These are phyloP conservation scores for Globisporangium spinosum DNA, from an alignment of 352 stramenopile genomes.

Conservation along the genomic window DNA sequence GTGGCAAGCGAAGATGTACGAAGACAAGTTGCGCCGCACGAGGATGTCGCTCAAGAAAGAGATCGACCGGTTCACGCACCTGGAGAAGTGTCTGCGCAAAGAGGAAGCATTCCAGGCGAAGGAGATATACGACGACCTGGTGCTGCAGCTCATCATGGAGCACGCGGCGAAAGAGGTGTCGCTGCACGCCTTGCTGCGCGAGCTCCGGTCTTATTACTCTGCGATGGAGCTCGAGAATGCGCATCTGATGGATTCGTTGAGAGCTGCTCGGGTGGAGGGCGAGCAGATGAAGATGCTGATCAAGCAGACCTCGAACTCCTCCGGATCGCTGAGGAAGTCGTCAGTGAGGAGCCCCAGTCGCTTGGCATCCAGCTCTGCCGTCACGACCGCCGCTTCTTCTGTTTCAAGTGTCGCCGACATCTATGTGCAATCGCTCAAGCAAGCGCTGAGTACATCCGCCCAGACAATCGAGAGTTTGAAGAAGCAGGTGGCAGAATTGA, in stretches of 20 bases:
- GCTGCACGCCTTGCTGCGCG: conserved; percentile 43
- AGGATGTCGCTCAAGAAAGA: conserved; percentile 55
- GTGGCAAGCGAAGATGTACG: conserved; percentile 41
- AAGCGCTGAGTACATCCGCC: conserved; percentile 36
- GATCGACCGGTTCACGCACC: conserved; percentile 48
- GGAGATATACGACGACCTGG: conserved; percentile 37
- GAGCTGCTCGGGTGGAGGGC: conserved; percentile 34
- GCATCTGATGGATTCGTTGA: conserved; percentile 51
- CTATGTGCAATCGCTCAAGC: conserved; percentile 42
- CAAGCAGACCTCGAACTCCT: conserved; percentile 14
- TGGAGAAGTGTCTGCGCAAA: conserved; percentile 61
- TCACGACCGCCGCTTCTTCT: not conserved
- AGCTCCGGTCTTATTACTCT: conserved; percentile 44
- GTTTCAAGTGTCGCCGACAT: conserved; percentile 14
- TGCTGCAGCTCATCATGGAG: conserved; percentile 40
- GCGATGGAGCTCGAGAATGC: conserved; percentile 48
- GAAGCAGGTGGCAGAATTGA: conserved; percentile 35
- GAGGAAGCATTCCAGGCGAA: conserved; percentile 57
- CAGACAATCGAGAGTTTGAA: conserved; percentile 37
- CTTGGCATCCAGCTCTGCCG: not conserved
- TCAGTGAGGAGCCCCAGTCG: conserved; percentile 7
- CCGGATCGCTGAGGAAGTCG: conserved; percentile 16
- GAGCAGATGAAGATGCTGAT: conserved; percentile 51
- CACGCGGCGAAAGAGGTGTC: conserved; percentile 38
- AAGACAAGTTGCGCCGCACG: conserved; percentile 49